Evolutionary conservation across 208 protist species (phyloP), one percentile per base, ranked within the genome.

Genomic region (Acanthamoeba royreba): DNA sequence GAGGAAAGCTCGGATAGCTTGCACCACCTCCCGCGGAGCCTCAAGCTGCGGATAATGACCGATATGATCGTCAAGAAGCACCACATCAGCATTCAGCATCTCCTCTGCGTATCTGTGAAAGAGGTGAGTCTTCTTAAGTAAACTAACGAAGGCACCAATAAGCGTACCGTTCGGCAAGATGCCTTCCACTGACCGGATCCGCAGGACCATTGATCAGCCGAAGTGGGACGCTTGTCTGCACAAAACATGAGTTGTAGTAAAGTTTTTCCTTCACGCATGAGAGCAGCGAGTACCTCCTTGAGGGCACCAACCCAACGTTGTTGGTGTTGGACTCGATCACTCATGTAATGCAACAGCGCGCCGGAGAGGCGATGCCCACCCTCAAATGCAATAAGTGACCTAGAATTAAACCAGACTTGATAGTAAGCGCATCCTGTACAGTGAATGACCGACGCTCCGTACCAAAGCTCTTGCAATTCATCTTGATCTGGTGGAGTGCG

Each of bases 321-420:
- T 22, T n/a, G n/a, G 22, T 86, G 5, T 22, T 55, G 38, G 2
- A 46, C 45, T 3, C 74, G 5, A n/a, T 86, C 74, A 19, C n/a
- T 43, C 74, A 86, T 86, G 74, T 86, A 86, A 43, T 86, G 74
- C 8, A 86, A 31, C 74, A 86, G 45, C 40, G 74, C 43, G 38
- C 42, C 40, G 9, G 74, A 17, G 1, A 86, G 42, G 7, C 28
- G 7, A 1, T 86, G 43, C 5, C 74, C 74, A 33, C 74, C 40
- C 22, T 86, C 74, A 9, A 42, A 52, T 4, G 42, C 38, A n/a
- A 74, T 74, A 5, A 74, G 63, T 15, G 63, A 1, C 63, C 63
- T 74, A 31, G 25, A n/a, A 17, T 28, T 38, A 7, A 7, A 69
- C 33, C 58, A 69, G 13, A 31, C 58, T 17, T 28, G 9, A 7